Base-by-base conservation (phyloP, 345 rosid species). In the Erucastrum elatum region DNA sequence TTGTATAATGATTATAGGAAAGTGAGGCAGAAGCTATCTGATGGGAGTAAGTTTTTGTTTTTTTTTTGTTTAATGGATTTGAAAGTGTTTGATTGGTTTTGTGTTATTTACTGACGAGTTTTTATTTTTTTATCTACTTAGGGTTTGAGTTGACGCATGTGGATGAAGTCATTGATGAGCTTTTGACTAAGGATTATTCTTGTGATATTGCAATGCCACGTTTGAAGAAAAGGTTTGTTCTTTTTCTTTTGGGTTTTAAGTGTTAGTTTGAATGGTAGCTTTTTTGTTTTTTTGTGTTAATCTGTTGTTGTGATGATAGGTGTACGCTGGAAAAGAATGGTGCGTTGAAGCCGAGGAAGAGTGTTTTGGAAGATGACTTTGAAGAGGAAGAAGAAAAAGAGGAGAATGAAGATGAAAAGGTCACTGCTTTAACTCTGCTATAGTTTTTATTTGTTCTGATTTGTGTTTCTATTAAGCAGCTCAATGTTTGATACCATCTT, bases 341-440 rank as follows among this genome's bases (percentile, higher is more conserved):
- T 78, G 31, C 79, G 6, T 83, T 96, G 65, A 98, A 96, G 66
- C 92, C 87, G 4, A 86, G 97, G 75, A 93, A 88, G 77, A 93
- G 98, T 76, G 97, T 94, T 58, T 72, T 95, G 82, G 99, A 93
- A 82, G 99, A 93, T 74, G 98, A 95, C 73, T 95, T 95, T 78
- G 97, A 91, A 80, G 98, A 95, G 80, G 97, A 93, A 71, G 99
- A 96, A 85, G 94, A 96, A 68, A 90, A 88, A 70, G 97, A 95
- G 79, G 97, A 91, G 79, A 90, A 84, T 41, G 97, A 89, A 66
- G 82, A 85, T 79, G 94, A 95, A 61, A 87, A 83, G 91, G 97
- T 92, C n/a, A 13, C 16, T 55, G 12, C 71, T n/a, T 34, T 51
- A 53, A 16, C 31, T 35, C 62, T 72, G 34, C 3, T 2, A 17